A percentile compares a stretch with the other conserved stretches of the same genome.
phyloP scores from a whole-genome alignment of 495 filamentous ascomycete species.

The Chaetomium cochliodes region DNA sequence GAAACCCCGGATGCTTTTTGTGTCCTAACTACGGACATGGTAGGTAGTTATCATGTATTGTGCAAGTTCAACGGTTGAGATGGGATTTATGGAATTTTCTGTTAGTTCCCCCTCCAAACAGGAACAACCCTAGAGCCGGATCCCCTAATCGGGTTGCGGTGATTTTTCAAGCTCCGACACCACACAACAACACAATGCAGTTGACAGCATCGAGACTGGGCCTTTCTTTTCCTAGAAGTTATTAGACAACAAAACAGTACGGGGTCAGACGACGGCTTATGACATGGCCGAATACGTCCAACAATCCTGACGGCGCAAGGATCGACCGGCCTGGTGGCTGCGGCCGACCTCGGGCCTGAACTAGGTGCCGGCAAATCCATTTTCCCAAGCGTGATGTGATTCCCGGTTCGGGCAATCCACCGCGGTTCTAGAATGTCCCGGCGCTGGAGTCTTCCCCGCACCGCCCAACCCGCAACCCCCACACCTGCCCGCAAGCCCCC shows the following conservation, averaged over 20 bases:
- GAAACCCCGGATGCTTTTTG: neutral
- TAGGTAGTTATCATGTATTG: no score
- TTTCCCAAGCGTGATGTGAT: constrained; percentile 23
- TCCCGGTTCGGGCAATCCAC: constrained; percentile 13
- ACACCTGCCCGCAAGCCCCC: constrained; percentile 13
- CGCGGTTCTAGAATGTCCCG: constrained; percentile 22
- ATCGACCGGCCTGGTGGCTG: constrained; percentile 2
- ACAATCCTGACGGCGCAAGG: neutral
- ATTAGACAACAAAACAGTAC: neutral
- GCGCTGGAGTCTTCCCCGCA: constrained; percentile 19
- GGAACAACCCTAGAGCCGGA: neutral
- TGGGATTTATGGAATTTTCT: no score
- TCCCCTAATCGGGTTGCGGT: neutral
- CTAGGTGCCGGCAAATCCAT: constrained; percentile 34
- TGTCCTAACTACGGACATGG: no score
- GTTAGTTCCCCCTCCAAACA: neutral
- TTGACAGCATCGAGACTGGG: neutral
- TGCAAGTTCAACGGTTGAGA: no score
- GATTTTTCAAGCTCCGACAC: constrained; percentile 21
- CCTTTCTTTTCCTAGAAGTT: neutral
- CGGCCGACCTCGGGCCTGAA: neutral
- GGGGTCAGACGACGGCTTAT: neutral
- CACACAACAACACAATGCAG: neutral
- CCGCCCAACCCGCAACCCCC: neutral
- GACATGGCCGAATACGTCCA: neutral